Percentiles rank a stretch among this genome's conserved stretches.
Conservation (phyloP, 2,329 filamentous ascomycete genomes). For the Claviceps africana region DNA sequence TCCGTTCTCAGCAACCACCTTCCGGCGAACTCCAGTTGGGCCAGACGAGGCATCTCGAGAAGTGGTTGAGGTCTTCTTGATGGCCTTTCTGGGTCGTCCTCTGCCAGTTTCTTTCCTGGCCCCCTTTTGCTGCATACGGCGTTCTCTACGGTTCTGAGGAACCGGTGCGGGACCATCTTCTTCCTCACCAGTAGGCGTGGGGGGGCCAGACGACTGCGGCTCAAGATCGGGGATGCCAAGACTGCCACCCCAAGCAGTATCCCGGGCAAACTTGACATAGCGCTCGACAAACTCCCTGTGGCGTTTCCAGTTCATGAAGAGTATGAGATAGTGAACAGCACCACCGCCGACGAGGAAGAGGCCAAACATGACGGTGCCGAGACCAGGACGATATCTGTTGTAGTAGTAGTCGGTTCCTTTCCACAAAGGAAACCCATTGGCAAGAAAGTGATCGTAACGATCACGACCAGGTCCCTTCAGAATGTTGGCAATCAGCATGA, state of each 20-base stretch:
- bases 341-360: constrained; percentile 75
- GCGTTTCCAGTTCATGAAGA: constrained; percentile 78
- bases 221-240: constrained; percentile 56
- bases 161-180: constrained; percentile 37
- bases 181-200: constrained; percentile 28
- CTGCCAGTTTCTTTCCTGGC: constrained; percentile 54
- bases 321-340: constrained; percentile 69
- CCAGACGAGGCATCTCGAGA: constrained; percentile 38
- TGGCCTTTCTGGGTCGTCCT: constrained; percentile 33
- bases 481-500: constrained; percentile 75
- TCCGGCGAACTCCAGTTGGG: constrained; percentile 58
- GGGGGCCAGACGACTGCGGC: constrained; percentile 28
- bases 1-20: constrained; percentile 85
- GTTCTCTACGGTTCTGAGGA: constrained; percentile 70
- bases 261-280: constrained; percentile 80
- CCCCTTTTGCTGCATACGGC: constrained; percentile 78
- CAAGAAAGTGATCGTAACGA: constrained; percentile 88
- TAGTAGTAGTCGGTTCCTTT: constrained; percentile 99
- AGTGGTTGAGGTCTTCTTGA: constrained; percentile 20
- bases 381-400: constrained; percentile 76
- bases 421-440: constrained; percentile 90
- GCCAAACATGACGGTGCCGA: constrained; percentile 71
- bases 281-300: constrained; percentile 83
- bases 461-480: constrained; percentile 67
- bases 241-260: constrained; percentile 81